Percentiles rank a stretch among this genome's conserved stretches.
These are phyloP conservation scores for Canavalia gladiata DNA, from an alignment of 306 rosid species.

Conservation along the genomic window DNA sequence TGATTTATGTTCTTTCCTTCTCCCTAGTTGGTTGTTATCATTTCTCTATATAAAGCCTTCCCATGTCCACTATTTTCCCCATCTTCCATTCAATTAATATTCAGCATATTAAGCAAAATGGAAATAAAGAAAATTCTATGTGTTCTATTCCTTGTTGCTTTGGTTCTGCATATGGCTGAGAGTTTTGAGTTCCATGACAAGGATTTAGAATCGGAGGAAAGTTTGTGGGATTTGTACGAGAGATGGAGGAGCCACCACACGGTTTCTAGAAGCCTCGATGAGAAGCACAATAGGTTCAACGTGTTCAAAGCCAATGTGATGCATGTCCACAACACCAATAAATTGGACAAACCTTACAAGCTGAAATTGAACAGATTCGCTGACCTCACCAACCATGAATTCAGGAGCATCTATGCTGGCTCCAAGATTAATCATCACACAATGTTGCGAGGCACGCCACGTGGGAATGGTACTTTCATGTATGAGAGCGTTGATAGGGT, in stretches of 20 bases:
- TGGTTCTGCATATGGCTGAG: slow-evolving; percentile 33
- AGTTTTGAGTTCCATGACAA: slow-evolving; percentile 54
- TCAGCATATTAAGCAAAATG: slow-evolving; percentile 1
- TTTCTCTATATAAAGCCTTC: slow-evolving; percentile 61
- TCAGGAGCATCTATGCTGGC: slow-evolving; percentile 54
- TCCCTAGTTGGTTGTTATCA: slow-evolving; percentile 29
- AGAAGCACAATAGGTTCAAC: slow-evolving; percentile 59
- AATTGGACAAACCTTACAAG: slow-evolving; percentile 63
- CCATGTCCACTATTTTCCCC: slow-evolving; percentile 31
- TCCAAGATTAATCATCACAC: slow-evolving; percentile 60
- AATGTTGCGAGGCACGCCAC: slow-evolving; percentile 55
- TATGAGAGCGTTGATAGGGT: slow-evolving; percentile 42
- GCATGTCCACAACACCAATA: slow-evolving; percentile 60
- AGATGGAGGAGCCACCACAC: slow-evolving; percentile 70
- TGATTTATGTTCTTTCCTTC: slow-evolving; percentile 16
- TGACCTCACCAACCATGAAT: slow-evolving; percentile 67
- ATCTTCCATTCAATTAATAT: slow-evolving; percentile 45
- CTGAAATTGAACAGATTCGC: slow-evolving; percentile 66
- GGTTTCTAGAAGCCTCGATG: slow-evolving; percentile 52
- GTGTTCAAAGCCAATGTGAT: slow-evolving; percentile 65
- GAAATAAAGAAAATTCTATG: slow-evolving; percentile 49
- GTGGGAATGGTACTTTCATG: slow-evolving; percentile 50
- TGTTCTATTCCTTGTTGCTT: slow-evolving; percentile 51
- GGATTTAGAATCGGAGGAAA: slow-evolving; percentile 54
- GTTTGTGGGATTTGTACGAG: slow-evolving; percentile 60